Conservation (phyloP, 169 alveolate species). For the Perkinsus marinus region DNA sequence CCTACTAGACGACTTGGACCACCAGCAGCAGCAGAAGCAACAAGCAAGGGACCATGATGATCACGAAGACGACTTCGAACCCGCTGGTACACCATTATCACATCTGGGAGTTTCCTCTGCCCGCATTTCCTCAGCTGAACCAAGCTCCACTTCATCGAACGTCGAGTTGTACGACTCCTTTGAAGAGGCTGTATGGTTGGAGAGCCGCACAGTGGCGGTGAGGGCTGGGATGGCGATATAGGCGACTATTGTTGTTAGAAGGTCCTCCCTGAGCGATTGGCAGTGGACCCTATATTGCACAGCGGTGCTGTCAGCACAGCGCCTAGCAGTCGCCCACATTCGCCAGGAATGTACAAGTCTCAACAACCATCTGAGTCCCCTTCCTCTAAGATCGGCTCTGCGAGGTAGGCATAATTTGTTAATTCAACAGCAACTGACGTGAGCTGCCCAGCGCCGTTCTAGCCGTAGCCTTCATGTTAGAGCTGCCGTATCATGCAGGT, state of each 20-base stretch:
- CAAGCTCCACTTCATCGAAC: not conserved
- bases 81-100: not conserved
- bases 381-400: not conserved
- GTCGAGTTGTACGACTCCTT: not conserved
- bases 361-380: not conserved
- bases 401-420: not conserved
- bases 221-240: not conserved
- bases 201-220: not conserved
- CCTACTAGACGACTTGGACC: too few relatives aligned
- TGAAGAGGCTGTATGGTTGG: not conserved
- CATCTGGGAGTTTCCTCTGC: not conserved
- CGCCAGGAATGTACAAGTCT: not conserved
- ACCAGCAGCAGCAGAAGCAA: too few relatives aligned
- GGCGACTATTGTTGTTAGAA: not conserved
- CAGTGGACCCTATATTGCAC: not conserved
- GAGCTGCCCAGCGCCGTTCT: too few relatives aligned
- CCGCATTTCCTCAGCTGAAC: not conserved
- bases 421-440: too few relatives aligned
- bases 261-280: not conserved
- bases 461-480: too few relatives aligned
- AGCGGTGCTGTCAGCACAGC: not conserved
- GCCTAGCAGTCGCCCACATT: not conserved
- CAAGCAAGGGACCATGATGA: not conserved
- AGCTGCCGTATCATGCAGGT: too few relatives aligned
- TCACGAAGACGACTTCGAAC: not conserved